These are phyloP conservation scores for Collybiopsis confluens DNA, from an alignment of 768 basidiomycete genomes.

Conservation along the genomic window DNA sequence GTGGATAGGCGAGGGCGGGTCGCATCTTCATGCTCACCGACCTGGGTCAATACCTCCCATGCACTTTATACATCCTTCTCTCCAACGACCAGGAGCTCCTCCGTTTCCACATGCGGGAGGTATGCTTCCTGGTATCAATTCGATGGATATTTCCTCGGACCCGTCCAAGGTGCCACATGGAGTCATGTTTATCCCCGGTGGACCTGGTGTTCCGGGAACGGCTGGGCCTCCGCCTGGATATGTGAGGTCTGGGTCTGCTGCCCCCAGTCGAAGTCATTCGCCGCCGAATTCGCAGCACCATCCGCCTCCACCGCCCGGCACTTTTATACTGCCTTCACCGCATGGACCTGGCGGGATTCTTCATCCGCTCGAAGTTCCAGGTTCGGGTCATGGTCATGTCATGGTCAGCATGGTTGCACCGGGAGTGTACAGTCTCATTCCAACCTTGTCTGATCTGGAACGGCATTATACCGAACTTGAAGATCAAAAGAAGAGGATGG, in stretches of 20 bases:
- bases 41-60: conserved; percentile 6
- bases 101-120: neutral
- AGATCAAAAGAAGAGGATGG: conserved; percentile 58
- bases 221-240: conserved; percentile 43
- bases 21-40: conserved; percentile 22
- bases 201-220: conserved; percentile 4
- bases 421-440: conserved; percentile 24
- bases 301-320: conserved; percentile 15
- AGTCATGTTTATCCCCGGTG: conserved; percentile 6
- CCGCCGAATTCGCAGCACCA: conserved; percentile 35
- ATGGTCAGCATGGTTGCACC: conserved; percentile 24
- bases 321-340: conserved; percentile 38
- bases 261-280: conserved; percentile 71
- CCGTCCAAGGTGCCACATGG: neutral
- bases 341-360: conserved; percentile 23
- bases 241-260: conserved; percentile 59
- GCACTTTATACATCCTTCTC: neutral
- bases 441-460: conserved; percentile 59
- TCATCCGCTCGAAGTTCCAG: conserved; percentile 3
- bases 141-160: conserved; percentile 1
- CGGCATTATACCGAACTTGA: conserved; percentile 64
- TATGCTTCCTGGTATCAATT: conserved; percentile 6
- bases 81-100: neutral
- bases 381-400: neutral
- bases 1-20: conserved; percentile 29